Evolutionary conservation across 495 filamentous ascomycete genomes (phyloP), one percentile per base, ranked within the genome.

Genomic region (Aspergillus nanangensis): DNA sequence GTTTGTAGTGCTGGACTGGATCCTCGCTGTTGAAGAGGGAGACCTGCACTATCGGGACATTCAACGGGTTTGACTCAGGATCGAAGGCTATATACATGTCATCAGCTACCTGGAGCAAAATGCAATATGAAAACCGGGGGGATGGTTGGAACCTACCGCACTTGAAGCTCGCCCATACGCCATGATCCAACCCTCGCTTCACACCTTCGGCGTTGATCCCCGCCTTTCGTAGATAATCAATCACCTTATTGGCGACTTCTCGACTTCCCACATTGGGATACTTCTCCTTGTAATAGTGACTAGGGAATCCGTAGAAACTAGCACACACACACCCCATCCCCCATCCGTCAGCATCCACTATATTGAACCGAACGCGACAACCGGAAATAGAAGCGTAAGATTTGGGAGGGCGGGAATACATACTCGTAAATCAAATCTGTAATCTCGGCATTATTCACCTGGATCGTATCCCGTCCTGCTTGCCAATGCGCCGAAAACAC

Each of bases 401-500:
- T n/a, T n/a, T n/a, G 11, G n/a, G 24, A n/a, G 9, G 29, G 24
- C 37, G 25, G 38, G 15, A 42, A 52, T 40, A 70, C 77, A 39
- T 69, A 86, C 79, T 95, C 90, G 66, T 94, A 94, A 37, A 94
- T 88, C 56, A 94, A 60, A 49, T 86, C 81, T 1, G 77, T 84
- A 45, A 71, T 65, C 51, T 84, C 83, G 4, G 78, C 82, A 8
- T 75, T 79, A 63, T 93, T 93, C 51, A 93, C 79, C 55, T 87
- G 70, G 44, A 94, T 77, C 3, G 65, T 72, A 53, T 78, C 66
- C 24, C 59, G 59, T 1, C 67, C 68, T 18, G 72, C 77, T 63
- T 91, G 83, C 90, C 90, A 94, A 66, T 95, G 88, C 19, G 87
- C 89, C 9, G 86, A 91, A 62, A 95, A 88, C 10, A 95, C 87